Base-by-base conservation (phyloP, 495 filamentous ascomycete genomes). In the Peziza echinospora region DNA sequence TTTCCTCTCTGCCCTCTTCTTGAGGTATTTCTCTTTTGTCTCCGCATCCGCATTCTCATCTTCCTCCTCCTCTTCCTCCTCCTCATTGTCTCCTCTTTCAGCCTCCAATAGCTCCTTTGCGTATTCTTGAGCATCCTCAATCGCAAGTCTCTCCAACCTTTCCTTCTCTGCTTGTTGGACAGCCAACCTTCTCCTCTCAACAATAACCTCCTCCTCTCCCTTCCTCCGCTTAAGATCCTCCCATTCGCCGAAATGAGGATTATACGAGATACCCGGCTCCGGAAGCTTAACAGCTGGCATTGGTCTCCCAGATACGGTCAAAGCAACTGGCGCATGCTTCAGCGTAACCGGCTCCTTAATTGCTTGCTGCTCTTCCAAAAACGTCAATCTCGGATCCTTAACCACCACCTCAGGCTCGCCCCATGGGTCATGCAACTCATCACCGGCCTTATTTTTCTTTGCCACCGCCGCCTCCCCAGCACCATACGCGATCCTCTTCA, bases 51-150 rank as follows among this genome's bases (percentile, higher is more conserved):
- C 71, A 51, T 70, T 82, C 62, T 84, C 76, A 47, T 85, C 71
- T 0, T 78, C 79, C 63, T 93, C 84, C 84, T 84, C 93, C 9
- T 77, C 81, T 30, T 80, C 84, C 58, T 89, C 84, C 46, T 86
- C 78, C 49, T 85, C 78, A 44, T 80, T 70, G 21, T 81, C 78
- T 51, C 75, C 73, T 2, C 70, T 72, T 0, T 71, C 69, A 25
- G 77, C 65, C 3, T 74, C 78, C 54, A 78, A 77, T 3, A 67
- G 68, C 3, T 67, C 68, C 1, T 70, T 5, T 49, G 47, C 54
- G 65, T 76, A 49, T 62, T 34, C 22, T 60, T 64, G 60, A 11
- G 47, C 44, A 11, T 53, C 57, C 41, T 55, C 57, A 16, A 70
- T 65, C 40, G 30, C 30, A 13, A 37, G 3, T 6, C 30, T 37